Evolutionary conservation across 768 basidiomycete species (phyloP).

Genomic region (Tricholoma matsutake): DNA sequence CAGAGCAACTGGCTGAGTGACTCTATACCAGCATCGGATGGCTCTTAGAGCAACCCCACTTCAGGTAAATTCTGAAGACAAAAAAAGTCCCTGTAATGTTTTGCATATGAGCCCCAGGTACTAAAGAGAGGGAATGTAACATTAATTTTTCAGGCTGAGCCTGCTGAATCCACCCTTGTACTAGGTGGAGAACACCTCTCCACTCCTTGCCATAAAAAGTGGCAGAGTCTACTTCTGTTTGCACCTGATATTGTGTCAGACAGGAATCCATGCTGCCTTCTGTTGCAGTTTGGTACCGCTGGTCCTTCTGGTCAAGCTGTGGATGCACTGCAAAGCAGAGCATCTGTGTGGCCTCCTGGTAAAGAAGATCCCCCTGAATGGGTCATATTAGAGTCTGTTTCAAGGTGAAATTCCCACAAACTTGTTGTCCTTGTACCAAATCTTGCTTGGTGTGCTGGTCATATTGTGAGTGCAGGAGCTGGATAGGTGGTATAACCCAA

Average conservation of each 20-base stretch:
- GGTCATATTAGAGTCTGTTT: too few relatives aligned
- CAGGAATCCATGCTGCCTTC: not conserved
- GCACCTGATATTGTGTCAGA: not conserved
- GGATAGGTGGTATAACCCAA: too few relatives aligned
- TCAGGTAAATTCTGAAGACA: not conserved
- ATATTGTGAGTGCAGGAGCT: too few relatives aligned
- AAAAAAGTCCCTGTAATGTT: slow-evolving; percentile 7
- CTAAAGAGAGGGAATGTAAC: not conserved
- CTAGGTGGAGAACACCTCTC: slow-evolving; percentile 3
- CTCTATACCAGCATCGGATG: not conserved
- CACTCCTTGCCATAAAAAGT: not conserved
- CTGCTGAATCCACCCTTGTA: slow-evolving; percentile 14
- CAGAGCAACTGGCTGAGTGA: not conserved
- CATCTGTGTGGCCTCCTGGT: not conserved
- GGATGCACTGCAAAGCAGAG: not conserved
- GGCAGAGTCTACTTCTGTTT: not conserved
- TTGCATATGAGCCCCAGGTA: not conserved
- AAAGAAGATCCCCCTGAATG: not conserved
- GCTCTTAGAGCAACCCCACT: not conserved
- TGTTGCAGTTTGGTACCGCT: not conserved
- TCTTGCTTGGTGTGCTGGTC: too few relatives aligned
- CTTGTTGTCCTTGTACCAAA: too few relatives aligned
- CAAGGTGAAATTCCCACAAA: too few relatives aligned
- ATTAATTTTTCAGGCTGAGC: slow-evolving; percentile 6
- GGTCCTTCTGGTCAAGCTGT: not conserved